phyloP scores from a whole-genome alignment of 345 rosid genomes.

The Euphorbia pulcherrima region DNA sequence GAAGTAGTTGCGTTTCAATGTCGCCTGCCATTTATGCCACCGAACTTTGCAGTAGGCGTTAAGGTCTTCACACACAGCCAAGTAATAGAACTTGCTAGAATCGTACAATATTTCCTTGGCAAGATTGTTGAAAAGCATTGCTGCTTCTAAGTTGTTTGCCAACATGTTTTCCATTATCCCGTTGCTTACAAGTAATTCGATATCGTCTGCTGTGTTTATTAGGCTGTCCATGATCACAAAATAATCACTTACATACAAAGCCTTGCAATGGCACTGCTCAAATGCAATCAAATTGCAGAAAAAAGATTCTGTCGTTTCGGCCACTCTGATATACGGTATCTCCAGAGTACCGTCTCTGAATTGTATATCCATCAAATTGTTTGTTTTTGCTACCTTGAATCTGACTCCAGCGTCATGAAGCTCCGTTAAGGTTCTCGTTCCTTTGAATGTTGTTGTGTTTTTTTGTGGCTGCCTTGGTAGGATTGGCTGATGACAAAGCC shows the following conservation, averaged over 20 bases:
- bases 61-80: slow-evolving; percentile 4
- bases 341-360: no score
- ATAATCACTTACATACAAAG: no score
- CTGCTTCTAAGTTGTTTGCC: background rate
- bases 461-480: background rate
- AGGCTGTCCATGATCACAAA: slow-evolving; percentile 16
- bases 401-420: slow-evolving; percentile 26
- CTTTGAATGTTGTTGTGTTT: background rate
- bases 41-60: slow-evolving; percentile 10
- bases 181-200: slow-evolving; percentile 3
- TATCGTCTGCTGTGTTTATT: slow-evolving; percentile 15
- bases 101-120: background rate
- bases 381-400: no score
- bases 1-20: no score
- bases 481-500: background rate
- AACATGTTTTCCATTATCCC: slow-evolving; percentile 9
- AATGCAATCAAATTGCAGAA: slow-evolving; percentile 21
- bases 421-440: background rate
- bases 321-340: no score
- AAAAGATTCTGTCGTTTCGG: background rate
- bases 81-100: background rate
- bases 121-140: slow-evolving; percentile 14
- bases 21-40: no score
- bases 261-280: slow-evolving; percentile 14
- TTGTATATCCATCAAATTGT: no score